These are phyloP conservation scores for Fusarium pseudograminearum DNA, from an alignment of 2,329 filamentous ascomycete species.

Conservation along the genomic window DNA sequence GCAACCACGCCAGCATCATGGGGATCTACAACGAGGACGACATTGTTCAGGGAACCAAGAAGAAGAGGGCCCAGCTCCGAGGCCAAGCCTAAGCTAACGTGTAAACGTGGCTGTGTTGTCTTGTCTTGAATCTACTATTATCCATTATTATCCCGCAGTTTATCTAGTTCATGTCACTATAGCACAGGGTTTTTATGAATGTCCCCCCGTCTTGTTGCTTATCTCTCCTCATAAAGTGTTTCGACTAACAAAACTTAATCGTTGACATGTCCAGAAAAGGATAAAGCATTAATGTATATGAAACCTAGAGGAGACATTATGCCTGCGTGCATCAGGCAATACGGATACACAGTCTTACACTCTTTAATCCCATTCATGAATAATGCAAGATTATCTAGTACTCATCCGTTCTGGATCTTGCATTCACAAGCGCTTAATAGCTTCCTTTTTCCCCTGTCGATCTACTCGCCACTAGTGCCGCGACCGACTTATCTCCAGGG, in stretches of 20 bases:
- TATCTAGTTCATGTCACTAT: background rate
- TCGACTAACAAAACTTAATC: conserved; percentile 6
- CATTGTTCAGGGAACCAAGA: conserved; percentile 36
- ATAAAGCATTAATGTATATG: conserved; percentile 10
- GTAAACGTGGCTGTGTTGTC: conserved; percentile 9
- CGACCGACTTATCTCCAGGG: conserved; percentile 1
- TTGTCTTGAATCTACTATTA: background rate
- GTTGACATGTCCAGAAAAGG: conserved; percentile 7
- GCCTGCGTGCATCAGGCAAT: background rate
- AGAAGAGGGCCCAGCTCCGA: conserved; percentile 34
- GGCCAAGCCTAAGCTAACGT: conserved; percentile 7
- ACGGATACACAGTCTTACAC: background rate
- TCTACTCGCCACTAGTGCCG: conserved; percentile 15
- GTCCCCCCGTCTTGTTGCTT: background rate
- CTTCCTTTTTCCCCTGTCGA: conserved; percentile 25
- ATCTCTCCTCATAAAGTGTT: conserved; percentile 7
- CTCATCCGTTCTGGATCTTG: conserved; percentile 7
- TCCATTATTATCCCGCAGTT: background rate
- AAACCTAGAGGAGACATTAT: conserved; percentile 6
- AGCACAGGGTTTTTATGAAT: conserved; percentile 3
- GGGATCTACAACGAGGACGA: conserved; percentile 68
- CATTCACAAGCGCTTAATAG: conserved; percentile 5
- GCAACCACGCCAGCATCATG: conserved; percentile 73
- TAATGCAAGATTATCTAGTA: too few relatives aligned
- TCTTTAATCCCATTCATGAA: background rate